Conservation (phyloP, 176 grass and related monocot species). For the Triticum monococcum region DNA sequence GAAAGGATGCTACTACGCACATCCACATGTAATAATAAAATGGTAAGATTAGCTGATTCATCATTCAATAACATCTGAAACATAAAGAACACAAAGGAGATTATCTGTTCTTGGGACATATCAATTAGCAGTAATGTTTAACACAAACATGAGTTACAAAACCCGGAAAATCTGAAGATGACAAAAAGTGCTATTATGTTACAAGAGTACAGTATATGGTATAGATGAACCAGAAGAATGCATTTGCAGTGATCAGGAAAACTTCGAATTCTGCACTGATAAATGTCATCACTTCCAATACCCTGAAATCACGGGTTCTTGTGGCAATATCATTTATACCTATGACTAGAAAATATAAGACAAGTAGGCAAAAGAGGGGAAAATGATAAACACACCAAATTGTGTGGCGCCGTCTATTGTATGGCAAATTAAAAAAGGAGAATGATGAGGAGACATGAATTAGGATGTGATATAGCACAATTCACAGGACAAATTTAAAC, state of each 20-base stretch:
- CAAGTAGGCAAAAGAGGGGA: background rate
- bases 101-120: background rate
- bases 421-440: background rate
- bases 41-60: background rate
- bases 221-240: background rate
- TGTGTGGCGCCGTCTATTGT: background rate
- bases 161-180: background rate
- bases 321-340: background rate
- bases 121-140: background rate
- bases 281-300: background rate
- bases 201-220: background rate
- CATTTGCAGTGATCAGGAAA: background rate
- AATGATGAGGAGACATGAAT: background rate
- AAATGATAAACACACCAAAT: background rate
- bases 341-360: background rate
- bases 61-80: background rate
- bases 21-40: background rate
- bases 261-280: background rate
- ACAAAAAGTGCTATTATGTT: background rate
- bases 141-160: slow-evolving; percentile 11
- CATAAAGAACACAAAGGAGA: background rate
- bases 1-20: background rate
- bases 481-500: background rate
- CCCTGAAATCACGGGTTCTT: background rate
- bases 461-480: background rate